These are phyloP conservation scores for Heracleum sosnowskyi DNA, from an alignment of 129 eudicot genomes.

Conservation along the genomic window DNA sequence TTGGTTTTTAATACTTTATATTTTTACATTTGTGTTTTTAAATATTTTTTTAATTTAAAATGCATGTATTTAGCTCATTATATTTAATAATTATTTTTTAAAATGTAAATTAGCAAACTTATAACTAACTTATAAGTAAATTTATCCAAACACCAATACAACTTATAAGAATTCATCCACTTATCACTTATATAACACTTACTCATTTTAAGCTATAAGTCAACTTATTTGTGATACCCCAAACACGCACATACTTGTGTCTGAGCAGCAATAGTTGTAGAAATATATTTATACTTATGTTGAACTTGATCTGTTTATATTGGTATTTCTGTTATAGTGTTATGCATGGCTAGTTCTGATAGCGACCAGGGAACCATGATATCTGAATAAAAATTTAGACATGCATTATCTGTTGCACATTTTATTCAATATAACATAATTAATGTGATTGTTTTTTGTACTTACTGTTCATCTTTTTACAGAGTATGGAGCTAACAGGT, in stretches of 20 bases:
- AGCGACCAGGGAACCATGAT: background rate
- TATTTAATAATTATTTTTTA: too few species aligned
- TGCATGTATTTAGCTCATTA: too few species aligned
- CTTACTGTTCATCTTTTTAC: slow-evolving; percentile 19
- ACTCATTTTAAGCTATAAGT: too few species aligned
- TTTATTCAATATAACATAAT: background rate
- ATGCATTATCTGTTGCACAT: background rate
- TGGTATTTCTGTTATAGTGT: background rate
- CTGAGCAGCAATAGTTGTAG: background rate
- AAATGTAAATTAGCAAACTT: too few species aligned
- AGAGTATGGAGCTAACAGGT: slow-evolving; percentile 82
- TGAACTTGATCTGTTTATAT: background rate
- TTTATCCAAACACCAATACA: too few species aligned
- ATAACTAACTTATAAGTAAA: too few species aligned
- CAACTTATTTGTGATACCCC: too few species aligned
- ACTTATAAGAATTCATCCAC: too few species aligned
- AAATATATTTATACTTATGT: background rate
- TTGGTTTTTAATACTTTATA: too few species aligned
- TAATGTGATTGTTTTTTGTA: background rate
- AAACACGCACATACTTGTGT: background rate
- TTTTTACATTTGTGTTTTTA: too few species aligned
- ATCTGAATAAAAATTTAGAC: background rate
- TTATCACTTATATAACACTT: too few species aligned
- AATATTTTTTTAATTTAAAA: too few species aligned
- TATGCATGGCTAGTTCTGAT: background rate